Evolutionary conservation across 2,329 filamentous ascomycete genomes (phyloP), one percentile per base, ranked within the genome.

Genomic region (Monilinia polystroma): DNA sequence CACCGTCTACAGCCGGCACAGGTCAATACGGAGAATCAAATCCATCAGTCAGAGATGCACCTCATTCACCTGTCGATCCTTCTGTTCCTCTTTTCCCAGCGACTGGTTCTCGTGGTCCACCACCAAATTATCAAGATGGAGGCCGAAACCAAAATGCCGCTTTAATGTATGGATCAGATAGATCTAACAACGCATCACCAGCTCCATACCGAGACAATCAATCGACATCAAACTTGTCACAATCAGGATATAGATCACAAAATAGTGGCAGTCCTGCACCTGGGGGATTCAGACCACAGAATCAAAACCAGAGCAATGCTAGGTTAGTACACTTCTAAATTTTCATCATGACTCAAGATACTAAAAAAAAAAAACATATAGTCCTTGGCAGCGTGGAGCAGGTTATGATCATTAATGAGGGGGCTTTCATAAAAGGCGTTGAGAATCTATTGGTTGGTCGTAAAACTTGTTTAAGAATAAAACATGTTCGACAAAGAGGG

Each of bases 371-470:
- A 56, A 23, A 23, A 56, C 53, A 26, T 70, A 23, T 32, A 85
- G 82, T 76, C 82, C 82, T 69, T 85, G 83, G 83, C 83, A 85
- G 77, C 81, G 83, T 71, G 83, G 83, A 72, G 83, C 83, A 65
- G 83, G 83, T 69, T 85, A 85, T 74, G 83, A 85, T 57, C 78
- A 81, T 75, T 81, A 80, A 76, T 75, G 73, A 75, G 66, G 56
- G 65, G 68, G 68, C 66, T 71, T 72, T 66, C 49, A 66, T 66
- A 56, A 69, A 72, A 53, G 72, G 74, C 71, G 72, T 74, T 74
- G 58, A 69, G 66, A 65, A 60, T 32, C 54, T 66, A 68, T 69
- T 66, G 49, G 53, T 26, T 62, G 57, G 63, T 69, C 70, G 64
- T 70, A 70, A 69, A 69, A 71, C 69, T 66, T 59, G 26, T 59